phyloP scores from a whole-genome alignment of 768 basidiomycete species.

The Trametes punicea region DNA sequence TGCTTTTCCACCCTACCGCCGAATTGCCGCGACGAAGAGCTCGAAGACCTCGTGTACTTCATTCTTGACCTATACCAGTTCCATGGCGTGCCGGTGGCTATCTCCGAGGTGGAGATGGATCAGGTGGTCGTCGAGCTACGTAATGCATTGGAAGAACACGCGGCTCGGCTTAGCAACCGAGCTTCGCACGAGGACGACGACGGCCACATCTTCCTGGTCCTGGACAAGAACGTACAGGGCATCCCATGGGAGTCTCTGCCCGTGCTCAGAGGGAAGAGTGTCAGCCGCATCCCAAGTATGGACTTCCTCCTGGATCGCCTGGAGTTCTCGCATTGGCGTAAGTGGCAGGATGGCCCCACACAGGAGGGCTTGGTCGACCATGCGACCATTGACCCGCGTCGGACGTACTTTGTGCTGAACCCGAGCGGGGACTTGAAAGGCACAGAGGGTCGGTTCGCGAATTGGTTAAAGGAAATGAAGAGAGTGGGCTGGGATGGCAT shows the following conservation, averaged over 20 bases:
- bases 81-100: slow-evolving; percentile 83
- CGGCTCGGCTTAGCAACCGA: slow-evolving; percentile 35
- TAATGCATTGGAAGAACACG: slow-evolving; percentile 69
- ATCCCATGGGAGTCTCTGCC: slow-evolving; percentile 98
- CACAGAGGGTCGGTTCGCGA: slow-evolving; percentile 78
- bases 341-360: slow-evolving; percentile 27
- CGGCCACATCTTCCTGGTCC: slow-evolving; percentile 79
- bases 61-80: slow-evolving; percentile 92
- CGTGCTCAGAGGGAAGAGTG: slow-evolving; percentile 73
- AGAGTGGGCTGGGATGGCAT: slow-evolving; percentile 81
- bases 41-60: slow-evolving; percentile 94
- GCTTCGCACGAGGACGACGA: slow-evolving; percentile 37
- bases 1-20: slow-evolving; percentile 84
- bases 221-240: slow-evolving; percentile 86
- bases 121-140: slow-evolving; percentile 88
- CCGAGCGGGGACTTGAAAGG: slow-evolving; percentile 85
- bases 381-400: slow-evolving; percentile 58
- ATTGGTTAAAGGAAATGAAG: slow-evolving; percentile 75
- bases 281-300: slow-evolving; percentile 90
- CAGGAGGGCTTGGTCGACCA: slow-evolving; percentile 37
- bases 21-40: slow-evolving; percentile 85
- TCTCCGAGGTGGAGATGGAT: slow-evolving; percentile 88
- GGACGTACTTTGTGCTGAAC: slow-evolving; percentile 83
- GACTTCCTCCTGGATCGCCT: slow-evolving; percentile 87
- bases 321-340: slow-evolving; percentile 48